Base-by-base conservation (phyloP, 208 protist species). In the Tetramitus jugosus region DNA sequence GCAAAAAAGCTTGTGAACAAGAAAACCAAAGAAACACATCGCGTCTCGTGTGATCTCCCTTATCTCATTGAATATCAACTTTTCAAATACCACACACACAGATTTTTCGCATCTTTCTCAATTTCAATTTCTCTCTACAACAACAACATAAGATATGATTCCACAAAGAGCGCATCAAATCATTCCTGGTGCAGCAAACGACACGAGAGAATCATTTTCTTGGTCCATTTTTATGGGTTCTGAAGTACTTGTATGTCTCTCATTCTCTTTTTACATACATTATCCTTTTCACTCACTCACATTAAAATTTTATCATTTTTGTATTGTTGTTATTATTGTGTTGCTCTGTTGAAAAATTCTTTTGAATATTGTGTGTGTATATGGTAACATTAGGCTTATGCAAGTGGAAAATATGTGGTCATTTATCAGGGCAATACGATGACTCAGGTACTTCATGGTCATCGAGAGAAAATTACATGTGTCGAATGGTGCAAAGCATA, bases 321-420 rank as follows among this genome's bases (percentile, higher is more conserved):
- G n/a, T n/a, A n/a, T n/a, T n/a, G n/a, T n/a, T n/a, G n/a, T n/a
- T n/a, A n/a, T n/a, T n/a, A n/a, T n/a, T n/a, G n/a, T n/a, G n/a
- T n/a, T n/a, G n/a, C n/a, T n/a, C n/a, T n/a, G n/a, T n/a, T n/a
- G n/a, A n/a, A n/a, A n/a, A n/a, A n/a, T n/a, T n/a, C n/a, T n/a
- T n/a, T n/a, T n/a, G n/a, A n/a, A n/a, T n/a, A n/a, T n/a, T n/a
- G n/a, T n/a, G n/a, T n/a, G n/a, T n/a, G n/a, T n/a, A n/a, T n/a
- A n/a, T n/a, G n/a, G n/a, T n/a, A 49, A 49, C 14, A 49, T 14
- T 17, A 43, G 14, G 67, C 67, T 6, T 74, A 37, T 53, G 67
- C 67, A 6, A 74, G 67, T 37, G 67, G 42, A 53, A 74, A 53
- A 53, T n/a, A 74, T 74, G 26, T 74, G 3, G 26, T 74, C 4